Evolutionary conservation across 1,139 yeast species (phyloP), one percentile per base, ranked within the genome.

Genomic region (Meyerozyma sp.): DNA sequence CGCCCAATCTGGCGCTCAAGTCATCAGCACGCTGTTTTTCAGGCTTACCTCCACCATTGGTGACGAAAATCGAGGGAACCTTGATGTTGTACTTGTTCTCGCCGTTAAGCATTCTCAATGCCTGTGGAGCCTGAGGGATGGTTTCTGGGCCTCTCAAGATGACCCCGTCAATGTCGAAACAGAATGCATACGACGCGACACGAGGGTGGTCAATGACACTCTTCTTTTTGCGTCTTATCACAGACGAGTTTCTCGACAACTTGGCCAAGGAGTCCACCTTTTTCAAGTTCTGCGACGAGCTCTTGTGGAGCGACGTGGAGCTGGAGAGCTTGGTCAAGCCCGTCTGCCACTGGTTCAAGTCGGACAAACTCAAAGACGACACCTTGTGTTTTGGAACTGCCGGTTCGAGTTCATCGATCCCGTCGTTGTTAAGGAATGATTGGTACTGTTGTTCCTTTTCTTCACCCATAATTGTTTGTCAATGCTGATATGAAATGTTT

Each of bases 11-110:
- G 42, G 75, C 68, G 32, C 82, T 70, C 56, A 87, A 71, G 54
- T 85, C 91, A 43, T 73, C 73, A 37, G 93, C 84, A 56, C 95
- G 70, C 18, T 76, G 82, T 49, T 72, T 65, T 59, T 87, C 95
- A 7, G 89, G 86, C 58, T 84, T 80, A 43, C 95, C 95, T 53
- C 95, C 95, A 52, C 95, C 95, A 60, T 87, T 87, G 44, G 95
- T 87, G 52, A 87, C 93, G 63, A 84, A 85, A 48, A 87, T 84
- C 55, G 84, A 84, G 3, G 95, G 95, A n/a, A 86, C 90, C 53
- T 78, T 81, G 55, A 86, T 82, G 59, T 84, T 79, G 69, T 86
- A 85, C 58, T 82, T 77, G 68, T 86, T 86, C 39, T 81, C 81
- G 46, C 95, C 95, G 55, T 85, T 81, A 50, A 87, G 72, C 68